Evolutionary conservation across 176 grass and related monocot species (phyloP), one percentile per base, ranked within the genome.

Genomic region (Ensete ventricosum): DNA sequence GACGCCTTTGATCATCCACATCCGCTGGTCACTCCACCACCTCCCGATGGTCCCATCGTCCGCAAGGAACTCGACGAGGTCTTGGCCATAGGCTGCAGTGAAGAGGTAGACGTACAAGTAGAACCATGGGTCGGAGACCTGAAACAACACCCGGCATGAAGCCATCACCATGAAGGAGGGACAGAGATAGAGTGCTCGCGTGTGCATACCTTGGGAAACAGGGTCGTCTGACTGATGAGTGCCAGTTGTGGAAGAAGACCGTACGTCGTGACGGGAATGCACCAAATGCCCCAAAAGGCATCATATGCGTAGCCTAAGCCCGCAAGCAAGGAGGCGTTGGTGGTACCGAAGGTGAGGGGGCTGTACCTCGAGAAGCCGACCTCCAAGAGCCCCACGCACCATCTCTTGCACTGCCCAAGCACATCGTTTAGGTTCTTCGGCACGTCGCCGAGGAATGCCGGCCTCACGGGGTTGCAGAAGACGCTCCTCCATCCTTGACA

Each of bases 71-170:
- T 87, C 85, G 11, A 50, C 12, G 54, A 87, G 73, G 55, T 83
- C 80, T 71, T 72, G 76, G 55, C 68, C 43, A 13, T 87, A 83
- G 2, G 85, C 53, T 54, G 80, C 85, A 8, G 80, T 58, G 63
- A 87, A 87, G 62, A 87, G 85, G 72, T 83, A 87, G 50, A 20
- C 75, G 57, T 83, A 83, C 54, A 87, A 52, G 62, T 87, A 87
- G 81, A 87, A 83, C 80, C 80, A 79, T n/a, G 76, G 80, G 50
- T 87, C 23, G 4, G 76, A 83, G 9, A 69, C 80, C 84, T 87
- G 63, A 22, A 71, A 73, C 57, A 10, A 25, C 34, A 43, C 34
- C 34, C 34, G 5, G 34, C 34, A 43, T 43, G 34, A 43, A 43
- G 34, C 8, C 53, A 14, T 20, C 14, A 2, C 9, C 49, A 58